Percentiles rank a stretch among this genome's conserved stretches.
These are phyloP conservation scores for Helenozyma baotianmanensis DNA, from an alignment of 805 yeast species.

Conservation along the genomic window DNA sequence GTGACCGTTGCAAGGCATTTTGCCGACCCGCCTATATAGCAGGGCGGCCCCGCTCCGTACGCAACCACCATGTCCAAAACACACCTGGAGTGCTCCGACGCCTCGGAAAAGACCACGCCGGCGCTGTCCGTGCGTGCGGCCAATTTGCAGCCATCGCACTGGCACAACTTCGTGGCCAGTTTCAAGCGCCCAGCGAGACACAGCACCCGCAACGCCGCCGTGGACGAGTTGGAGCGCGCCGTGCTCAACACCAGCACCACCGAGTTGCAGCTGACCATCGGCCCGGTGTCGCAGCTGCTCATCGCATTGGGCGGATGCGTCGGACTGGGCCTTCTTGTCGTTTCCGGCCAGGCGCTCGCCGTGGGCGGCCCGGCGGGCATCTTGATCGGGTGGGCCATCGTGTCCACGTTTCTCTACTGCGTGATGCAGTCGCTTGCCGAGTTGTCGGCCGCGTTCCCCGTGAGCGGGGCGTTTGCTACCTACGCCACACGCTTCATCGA, in stretches of 20 bases:
- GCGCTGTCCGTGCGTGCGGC: too few relatives aligned
- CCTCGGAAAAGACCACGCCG: too few relatives aligned
- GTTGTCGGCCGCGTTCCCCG: slow-evolving; percentile 34
- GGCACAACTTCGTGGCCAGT: slow-evolving; percentile 11
- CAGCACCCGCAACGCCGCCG: slow-evolving; percentile 3
- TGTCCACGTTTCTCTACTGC: slow-evolving; percentile 36
- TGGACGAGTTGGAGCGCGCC: slow-evolving; percentile 12
- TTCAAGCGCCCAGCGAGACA: slow-evolving; percentile 10
- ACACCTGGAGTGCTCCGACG: too few relatives aligned
- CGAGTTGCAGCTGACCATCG: slow-evolving; percentile 10
- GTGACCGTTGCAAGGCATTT: not conserved
- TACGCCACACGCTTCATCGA: slow-evolving; percentile 39
- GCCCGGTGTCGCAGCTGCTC: slow-evolving; percentile 20
- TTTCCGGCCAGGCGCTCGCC: slow-evolving; percentile 32
- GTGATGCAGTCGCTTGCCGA: slow-evolving; percentile 42
- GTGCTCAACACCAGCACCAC: slow-evolving; percentile 11
- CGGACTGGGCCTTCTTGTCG: slow-evolving; percentile 39
- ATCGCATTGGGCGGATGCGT: slow-evolving; percentile 41
- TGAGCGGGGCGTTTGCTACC: slow-evolving; percentile 38
- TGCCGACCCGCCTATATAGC: slow-evolving; percentile 1
- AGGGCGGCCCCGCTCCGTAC: too few relatives aligned
- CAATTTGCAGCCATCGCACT: slow-evolving; percentile 7
- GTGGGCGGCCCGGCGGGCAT: slow-evolving; percentile 35
- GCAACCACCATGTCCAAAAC: too few relatives aligned
- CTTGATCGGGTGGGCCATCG: slow-evolving; percentile 38